A percentile compares a stretch with the other conserved stretches of the same genome.
These are phyloP conservation scores for Trichosporon coremiiforme DNA, from an alignment of 1,284 basidiomycete genomes.

Conservation along the genomic window DNA sequence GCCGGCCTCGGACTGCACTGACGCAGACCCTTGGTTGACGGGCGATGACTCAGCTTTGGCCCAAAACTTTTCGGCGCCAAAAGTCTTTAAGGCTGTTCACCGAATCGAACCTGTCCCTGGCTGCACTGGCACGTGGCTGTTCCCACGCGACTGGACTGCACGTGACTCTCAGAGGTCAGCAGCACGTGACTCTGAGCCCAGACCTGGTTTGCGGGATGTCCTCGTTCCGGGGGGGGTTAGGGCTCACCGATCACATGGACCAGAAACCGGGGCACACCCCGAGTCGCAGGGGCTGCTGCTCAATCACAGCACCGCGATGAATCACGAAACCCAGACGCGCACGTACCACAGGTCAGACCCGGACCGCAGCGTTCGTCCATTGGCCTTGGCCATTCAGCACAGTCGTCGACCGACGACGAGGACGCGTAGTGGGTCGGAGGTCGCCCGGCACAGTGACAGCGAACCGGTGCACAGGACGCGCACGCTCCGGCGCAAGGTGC, in stretches of 20 bases:
- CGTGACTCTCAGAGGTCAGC: too few species aligned
- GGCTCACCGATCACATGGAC: neutral
- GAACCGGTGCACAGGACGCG: neutral
- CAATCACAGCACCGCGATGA: neutral
- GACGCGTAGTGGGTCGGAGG: neutral
- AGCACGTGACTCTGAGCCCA: too few species aligned
- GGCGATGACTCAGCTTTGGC: neutral
- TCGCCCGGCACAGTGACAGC: neutral
- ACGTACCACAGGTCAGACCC: neutral
- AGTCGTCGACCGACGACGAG: neutral
- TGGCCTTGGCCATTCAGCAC: neutral
- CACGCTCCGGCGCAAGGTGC: too few species aligned
- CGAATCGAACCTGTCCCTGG: neutral
- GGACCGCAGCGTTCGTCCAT: neutral
- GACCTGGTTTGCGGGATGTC: slow-evolving; percentile 2
- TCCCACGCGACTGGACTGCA: too few species aligned
- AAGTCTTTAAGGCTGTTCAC: neutral
- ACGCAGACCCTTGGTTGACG: neutral
- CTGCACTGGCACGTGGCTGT: too few species aligned
- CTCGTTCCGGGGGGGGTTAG: neutral
- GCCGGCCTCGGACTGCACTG: neutral
- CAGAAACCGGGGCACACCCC: neutral
- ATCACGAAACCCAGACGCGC: neutral
- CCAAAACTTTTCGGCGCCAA: neutral
- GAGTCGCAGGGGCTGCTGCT: neutral